These are phyloP conservation scores for Vitis riparia DNA, from an alignment of 164 flowering plant species.

Conservation along the genomic window DNA sequence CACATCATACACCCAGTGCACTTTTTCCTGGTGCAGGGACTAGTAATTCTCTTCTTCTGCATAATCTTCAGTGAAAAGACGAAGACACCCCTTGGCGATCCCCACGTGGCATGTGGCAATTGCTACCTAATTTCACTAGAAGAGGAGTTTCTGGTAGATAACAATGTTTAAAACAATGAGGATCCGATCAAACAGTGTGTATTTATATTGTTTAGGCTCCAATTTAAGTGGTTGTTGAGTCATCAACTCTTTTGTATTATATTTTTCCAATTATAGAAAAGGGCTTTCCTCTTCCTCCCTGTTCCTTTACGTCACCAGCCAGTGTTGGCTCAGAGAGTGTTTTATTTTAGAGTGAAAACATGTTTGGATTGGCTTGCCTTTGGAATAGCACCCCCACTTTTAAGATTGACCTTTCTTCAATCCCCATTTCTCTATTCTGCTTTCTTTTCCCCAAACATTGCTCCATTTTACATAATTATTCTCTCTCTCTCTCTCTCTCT, in stretches of 20 bases:
- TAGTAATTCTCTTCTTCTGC: too few species aligned
- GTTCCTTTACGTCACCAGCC: slow-evolving; percentile 6
- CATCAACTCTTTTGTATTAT: slow-evolving; percentile 16
- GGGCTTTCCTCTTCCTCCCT: slow-evolving; percentile 6
- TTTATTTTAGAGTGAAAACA: slow-evolving; percentile 7
- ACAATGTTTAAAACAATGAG: background rate
- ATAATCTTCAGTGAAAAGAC: too few species aligned
- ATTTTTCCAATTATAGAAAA: slow-evolving; percentile 5
- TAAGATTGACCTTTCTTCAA: slow-evolving; percentile 16
- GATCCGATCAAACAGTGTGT: slow-evolving; percentile 6
- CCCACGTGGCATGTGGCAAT: too few species aligned
- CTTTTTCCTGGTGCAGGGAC: too few species aligned
- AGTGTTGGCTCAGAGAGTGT: slow-evolving; percentile 4
- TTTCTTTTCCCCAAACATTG: slow-evolving; percentile 14
- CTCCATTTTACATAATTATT: slow-evolving; percentile 23
- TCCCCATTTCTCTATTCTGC: slow-evolving; percentile 6
- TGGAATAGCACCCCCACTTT: slow-evolving; percentile 8
- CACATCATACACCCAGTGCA: too few species aligned
- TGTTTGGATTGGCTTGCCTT: slow-evolving; percentile 5
- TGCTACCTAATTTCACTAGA: too few species aligned
- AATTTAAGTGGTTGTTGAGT: slow-evolving; percentile 26
- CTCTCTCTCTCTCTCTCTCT: slow-evolving; percentile 13
- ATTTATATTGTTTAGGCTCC: background rate
- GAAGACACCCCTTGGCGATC: too few species aligned
- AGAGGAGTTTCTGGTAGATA: too few species aligned